A percentile compares a stretch with the other conserved stretches of the same genome.
These are phyloP conservation scores for Pleurotus sapidus DNA, from an alignment of 768 basidiomycete genomes.

Conservation along the genomic window DNA sequence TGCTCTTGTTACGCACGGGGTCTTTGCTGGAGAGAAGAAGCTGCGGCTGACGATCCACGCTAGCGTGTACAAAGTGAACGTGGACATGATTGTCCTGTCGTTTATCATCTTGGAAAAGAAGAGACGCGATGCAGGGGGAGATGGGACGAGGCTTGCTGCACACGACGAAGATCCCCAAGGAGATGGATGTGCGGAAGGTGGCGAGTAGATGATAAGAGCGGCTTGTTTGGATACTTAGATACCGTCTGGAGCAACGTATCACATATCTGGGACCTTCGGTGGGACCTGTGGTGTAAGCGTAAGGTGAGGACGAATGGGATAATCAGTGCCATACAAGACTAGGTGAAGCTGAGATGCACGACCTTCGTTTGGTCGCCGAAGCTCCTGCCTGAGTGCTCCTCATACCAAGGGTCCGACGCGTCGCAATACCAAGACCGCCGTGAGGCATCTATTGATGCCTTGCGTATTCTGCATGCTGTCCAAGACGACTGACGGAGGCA, in stretches of 20 bases:
- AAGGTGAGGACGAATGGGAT: conserved; percentile 89
- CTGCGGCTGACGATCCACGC: conserved; percentile 44
- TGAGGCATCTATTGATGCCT: conserved; percentile 76
- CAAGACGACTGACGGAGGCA: conserved; percentile 29
- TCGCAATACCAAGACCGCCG: conserved; percentile 99
- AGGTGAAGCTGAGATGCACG: conserved; percentile 29
- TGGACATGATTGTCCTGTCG: conserved; percentile 51
- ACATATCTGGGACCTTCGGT: conserved; percentile 93
- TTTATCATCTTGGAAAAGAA: conserved; percentile 58
- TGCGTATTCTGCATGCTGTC: conserved; percentile 3
- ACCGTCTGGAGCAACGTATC: conserved; percentile 97
- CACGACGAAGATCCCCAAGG: conserved; percentile 37
- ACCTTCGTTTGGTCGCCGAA: conserved; percentile 20
- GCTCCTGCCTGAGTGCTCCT: background rate
- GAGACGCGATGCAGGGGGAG: conserved; percentile 36
- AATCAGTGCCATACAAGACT: conserved; percentile 7
- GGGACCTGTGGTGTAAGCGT: conserved; percentile 94
- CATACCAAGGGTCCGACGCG: conserved; percentile 90
- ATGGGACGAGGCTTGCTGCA: conserved; percentile 21
- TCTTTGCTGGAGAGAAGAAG: conserved; percentile 46
- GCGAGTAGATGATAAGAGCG: conserved; percentile 9
- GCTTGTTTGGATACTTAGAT: conserved; percentile 32
- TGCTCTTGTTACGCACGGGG: conserved; percentile 34
- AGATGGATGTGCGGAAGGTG: conserved; percentile 32
- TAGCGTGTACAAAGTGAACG: conserved; percentile 34